phyloP scores from a whole-genome alignment of 305 asterid genomes.

The Withania somnifera region DNA sequence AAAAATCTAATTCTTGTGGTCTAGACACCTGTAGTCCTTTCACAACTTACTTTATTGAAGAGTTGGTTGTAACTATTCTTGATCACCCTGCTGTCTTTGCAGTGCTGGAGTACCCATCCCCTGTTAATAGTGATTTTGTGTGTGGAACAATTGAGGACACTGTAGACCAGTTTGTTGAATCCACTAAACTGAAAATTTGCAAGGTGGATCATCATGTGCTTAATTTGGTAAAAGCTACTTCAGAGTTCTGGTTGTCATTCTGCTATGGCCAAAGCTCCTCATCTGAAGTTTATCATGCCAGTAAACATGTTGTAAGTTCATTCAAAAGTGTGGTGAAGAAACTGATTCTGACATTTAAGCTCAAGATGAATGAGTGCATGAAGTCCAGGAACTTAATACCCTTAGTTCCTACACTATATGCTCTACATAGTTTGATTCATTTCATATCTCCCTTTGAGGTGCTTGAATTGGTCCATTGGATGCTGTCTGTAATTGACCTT shows the following conservation, averaged over 20 bases:
- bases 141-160: slow-evolving; percentile 38
- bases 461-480: slow-evolving; percentile 68
- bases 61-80: slow-evolving; percentile 56
- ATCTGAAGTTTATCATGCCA: slow-evolving; percentile 23
- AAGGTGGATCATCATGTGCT: slow-evolving; percentile 55
- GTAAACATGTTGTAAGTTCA: slow-evolving; percentile 32
- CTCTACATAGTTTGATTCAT: slow-evolving; percentile 40
- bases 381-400: slow-evolving; percentile 37
- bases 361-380: slow-evolving; percentile 45
- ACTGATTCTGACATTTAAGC: slow-evolving; percentile 45
- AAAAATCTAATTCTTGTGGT: too few relatives aligned
- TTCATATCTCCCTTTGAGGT: slow-evolving; percentile 68
- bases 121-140: slow-evolving; percentile 24
- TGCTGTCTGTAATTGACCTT: slow-evolving; percentile 47
- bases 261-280: slow-evolving; percentile 21
- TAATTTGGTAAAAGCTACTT: slow-evolving; percentile 41
- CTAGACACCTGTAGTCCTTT: slow-evolving; percentile 20
- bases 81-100: slow-evolving; percentile 53
- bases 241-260: slow-evolving; percentile 37
- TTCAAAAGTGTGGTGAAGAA: slow-evolving; percentile 41
- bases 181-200: slow-evolving; percentile 34
- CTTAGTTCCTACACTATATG: slow-evolving; percentile 48
- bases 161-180: slow-evolving; percentile 39
- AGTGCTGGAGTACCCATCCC: slow-evolving; percentile 45
- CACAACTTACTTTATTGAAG: slow-evolving; percentile 26